These are phyloP conservation scores for Clausena lansium DNA, from an alignment of 345 rosid species.

Conservation along the genomic window DNA sequence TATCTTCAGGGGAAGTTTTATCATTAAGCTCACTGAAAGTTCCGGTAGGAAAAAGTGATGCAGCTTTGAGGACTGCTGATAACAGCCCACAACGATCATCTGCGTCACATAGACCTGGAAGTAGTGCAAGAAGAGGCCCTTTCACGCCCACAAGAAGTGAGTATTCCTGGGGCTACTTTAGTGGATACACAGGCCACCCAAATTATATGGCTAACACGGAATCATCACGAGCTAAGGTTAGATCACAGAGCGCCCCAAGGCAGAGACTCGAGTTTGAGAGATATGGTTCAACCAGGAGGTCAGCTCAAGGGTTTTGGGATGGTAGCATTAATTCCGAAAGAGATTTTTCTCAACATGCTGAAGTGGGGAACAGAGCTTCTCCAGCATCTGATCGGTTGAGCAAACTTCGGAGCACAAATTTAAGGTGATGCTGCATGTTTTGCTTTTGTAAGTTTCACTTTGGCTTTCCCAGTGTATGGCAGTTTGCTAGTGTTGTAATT, in stretches of 20 bases:
- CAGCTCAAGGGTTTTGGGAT: constrained; percentile 47
- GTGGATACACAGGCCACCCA: constrained; percentile 63
- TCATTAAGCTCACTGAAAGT: constrained; percentile 37
- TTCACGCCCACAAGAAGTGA: constrained; percentile 83
- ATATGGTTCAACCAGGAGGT: constrained; percentile 36
- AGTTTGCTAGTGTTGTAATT: constrained; percentile 32
- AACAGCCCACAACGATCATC: constrained; percentile 70
- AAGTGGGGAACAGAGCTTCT: constrained; percentile 34
- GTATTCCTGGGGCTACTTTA: constrained; percentile 61
- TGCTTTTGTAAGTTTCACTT: background rate
- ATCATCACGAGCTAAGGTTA: constrained; percentile 75
- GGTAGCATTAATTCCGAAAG: constrained; percentile 39
- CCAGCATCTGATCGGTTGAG: constrained; percentile 31
- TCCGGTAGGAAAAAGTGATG: constrained; percentile 30
- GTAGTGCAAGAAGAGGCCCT: constrained; percentile 63
- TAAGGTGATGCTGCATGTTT: constrained; percentile 28
- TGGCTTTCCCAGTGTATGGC: background rate
- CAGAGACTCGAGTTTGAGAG: constrained; percentile 74
- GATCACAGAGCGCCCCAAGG: constrained; percentile 94
- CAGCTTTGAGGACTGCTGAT: constrained; percentile 44
- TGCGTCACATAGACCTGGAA: constrained; percentile 63
- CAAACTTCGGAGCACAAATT: constrained; percentile 30
- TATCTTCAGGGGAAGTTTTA: constrained; percentile 43
- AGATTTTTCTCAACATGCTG: constrained; percentile 35
- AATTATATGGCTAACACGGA: constrained; percentile 95